Conservation (phyloP, 2,329 filamentous ascomycete species). For the Lachnellula subtilissima region DNA sequence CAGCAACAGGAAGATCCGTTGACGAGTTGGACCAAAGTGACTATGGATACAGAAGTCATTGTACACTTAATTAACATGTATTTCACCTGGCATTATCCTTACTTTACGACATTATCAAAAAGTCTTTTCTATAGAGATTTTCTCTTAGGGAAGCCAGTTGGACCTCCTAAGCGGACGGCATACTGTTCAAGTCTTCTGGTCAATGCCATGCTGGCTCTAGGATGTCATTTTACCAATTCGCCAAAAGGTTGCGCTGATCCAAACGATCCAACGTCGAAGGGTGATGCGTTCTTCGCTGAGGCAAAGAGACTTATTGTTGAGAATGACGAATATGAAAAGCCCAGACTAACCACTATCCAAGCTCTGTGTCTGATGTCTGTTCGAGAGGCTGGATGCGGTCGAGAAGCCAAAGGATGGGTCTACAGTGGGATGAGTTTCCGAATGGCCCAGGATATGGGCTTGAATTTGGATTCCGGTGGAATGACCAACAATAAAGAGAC, state of each 20-base stretch:
- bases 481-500: constrained; percentile 54
- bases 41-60: constrained; percentile 71
- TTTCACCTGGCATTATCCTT: constrained; percentile 96
- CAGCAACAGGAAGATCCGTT: constrained; percentile 59
- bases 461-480: constrained; percentile 76
- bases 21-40: constrained; percentile 84
- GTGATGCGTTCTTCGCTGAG: constrained; percentile 93
- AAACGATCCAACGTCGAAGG: constrained; percentile 77
- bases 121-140: constrained; percentile 85
- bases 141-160: constrained; percentile 58
- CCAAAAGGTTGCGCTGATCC: constrained; percentile 65
- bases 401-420: constrained; percentile 95
- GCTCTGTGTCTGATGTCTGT: constrained; percentile 94
- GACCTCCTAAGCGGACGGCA: constrained; percentile 49
- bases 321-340: constrained; percentile 89
- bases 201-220: constrained; percentile 88
- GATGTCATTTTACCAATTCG: constrained; percentile 85
- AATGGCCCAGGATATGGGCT: constrained; percentile 90
- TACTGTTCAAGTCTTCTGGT: constrained; percentile 89
- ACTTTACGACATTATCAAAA: constrained; percentile 88
- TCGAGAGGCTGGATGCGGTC: constrained; percentile 86
- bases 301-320: constrained; percentile 85
- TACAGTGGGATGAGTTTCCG: constrained; percentile 98
- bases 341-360: constrained; percentile 84
- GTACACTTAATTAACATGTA: constrained; percentile 94